A percentile compares a stretch with the other conserved stretches of the same genome.
These are phyloP conservation scores for Candida suzukii DNA, from an alignment of 805 yeast genomes.

Conservation along the genomic window DNA sequence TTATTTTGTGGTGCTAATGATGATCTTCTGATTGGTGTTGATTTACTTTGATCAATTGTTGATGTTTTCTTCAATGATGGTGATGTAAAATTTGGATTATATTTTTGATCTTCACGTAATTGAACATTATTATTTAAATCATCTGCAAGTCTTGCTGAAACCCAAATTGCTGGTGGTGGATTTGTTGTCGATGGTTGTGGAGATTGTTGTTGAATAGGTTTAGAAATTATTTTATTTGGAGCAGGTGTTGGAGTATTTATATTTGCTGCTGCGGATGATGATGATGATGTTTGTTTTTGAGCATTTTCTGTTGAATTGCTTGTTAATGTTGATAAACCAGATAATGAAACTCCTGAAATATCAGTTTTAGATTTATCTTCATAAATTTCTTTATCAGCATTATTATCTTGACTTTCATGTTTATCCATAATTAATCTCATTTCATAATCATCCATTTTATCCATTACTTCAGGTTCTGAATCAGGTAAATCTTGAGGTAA, in stretches of 20 bases:
- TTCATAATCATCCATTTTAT: conserved; percentile 23
- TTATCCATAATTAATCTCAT: conserved; percentile 10
- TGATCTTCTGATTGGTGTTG: conserved; percentile 52
- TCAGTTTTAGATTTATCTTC: too few relatives aligned
- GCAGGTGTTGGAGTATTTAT: neutral
- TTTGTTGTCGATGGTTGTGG: neutral
- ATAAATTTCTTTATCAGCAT: neutral
- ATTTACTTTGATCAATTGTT: conserved; percentile 54
- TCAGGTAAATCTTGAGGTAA: conserved; percentile 23
- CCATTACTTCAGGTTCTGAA: conserved; percentile 22
- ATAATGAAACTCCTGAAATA: too few relatives aligned
- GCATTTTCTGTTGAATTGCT: too few relatives aligned
- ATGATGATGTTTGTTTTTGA: neutral
- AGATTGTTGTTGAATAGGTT: neutral
- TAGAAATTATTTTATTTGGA: neutral
- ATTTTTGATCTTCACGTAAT: conserved; percentile 33
- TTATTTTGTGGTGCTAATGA: conserved; percentile 10
- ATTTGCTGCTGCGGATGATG: too few relatives aligned
- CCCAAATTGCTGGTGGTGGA: conserved; percentile 1
- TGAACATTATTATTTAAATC: conserved; percentile 39
- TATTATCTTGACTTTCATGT: conserved; percentile 1
- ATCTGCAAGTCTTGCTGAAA: conserved; percentile 60
- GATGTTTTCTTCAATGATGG: conserved; percentile 47
- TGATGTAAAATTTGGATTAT: conserved; percentile 50
- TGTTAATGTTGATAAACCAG: too few relatives aligned